A percentile compares a stretch with the other conserved stretches of the same genome.
Conservation (phyloP, 805 yeast species). For the Spathaspora gorwiae region DNA sequence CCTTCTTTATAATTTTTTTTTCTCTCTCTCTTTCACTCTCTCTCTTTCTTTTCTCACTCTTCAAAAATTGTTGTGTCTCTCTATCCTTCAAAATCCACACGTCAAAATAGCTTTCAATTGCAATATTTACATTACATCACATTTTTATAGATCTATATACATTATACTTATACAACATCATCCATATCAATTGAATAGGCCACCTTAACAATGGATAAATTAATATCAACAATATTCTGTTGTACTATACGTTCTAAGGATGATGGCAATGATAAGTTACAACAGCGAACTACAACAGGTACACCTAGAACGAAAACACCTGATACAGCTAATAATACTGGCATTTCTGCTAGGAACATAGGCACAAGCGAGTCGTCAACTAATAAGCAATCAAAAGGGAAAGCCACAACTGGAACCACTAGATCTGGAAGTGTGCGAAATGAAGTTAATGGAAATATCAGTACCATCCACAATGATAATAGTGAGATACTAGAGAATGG, state of each 20-base stretch:
- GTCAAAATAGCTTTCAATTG: too few relatives aligned
- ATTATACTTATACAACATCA: too few relatives aligned
- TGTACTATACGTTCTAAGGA: slow-evolving; percentile 34
- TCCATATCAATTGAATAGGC: not conserved
- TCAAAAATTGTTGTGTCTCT: too few relatives aligned
- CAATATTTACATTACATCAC: too few relatives aligned
- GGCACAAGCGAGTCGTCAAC: not conserved
- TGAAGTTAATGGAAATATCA: too few relatives aligned
- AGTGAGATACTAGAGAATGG: not conserved
- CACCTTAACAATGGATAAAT: slow-evolving; percentile 20
- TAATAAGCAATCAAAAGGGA: not conserved
- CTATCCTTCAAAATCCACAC: too few relatives aligned
- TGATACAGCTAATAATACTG: not conserved
- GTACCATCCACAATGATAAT: not conserved
- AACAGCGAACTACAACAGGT: slow-evolving; percentile 13
- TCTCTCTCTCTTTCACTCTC: too few relatives aligned
- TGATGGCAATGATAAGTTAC: slow-evolving; percentile 25
- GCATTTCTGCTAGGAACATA: not conserved
- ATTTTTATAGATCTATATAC: too few relatives aligned
- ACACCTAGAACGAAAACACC: slow-evolving; percentile 2
- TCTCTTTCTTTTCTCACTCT: too few relatives aligned
- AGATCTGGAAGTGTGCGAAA: not conserved
- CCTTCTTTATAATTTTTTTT: too few relatives aligned
- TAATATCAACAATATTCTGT: slow-evolving; percentile 32
- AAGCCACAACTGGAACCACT: not conserved